These are phyloP conservation scores for Peronospora destructor DNA, from an alignment of 352 stramenopile species.

Conservation along the genomic window DNA sequence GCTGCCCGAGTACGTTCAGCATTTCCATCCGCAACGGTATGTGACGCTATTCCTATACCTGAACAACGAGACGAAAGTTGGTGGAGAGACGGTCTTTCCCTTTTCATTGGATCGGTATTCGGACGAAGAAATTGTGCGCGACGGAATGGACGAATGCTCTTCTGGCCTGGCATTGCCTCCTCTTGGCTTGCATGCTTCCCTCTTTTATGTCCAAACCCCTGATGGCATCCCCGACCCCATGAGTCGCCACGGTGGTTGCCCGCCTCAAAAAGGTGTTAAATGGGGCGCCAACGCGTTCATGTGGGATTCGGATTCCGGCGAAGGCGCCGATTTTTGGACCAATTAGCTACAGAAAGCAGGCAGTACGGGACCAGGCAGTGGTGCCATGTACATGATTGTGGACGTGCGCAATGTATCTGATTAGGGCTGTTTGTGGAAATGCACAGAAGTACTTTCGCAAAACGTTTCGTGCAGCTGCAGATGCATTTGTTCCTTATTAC, in stretches of 20 bases:
- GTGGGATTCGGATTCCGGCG: slow-evolving; percentile 79
- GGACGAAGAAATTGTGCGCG: slow-evolving; percentile 60
- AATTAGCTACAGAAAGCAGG: neutral
- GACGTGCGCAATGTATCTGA: too few species aligned
- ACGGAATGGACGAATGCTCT: slow-evolving; percentile 79
- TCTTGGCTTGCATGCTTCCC: slow-evolving; percentile 55
- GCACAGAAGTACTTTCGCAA: too few species aligned
- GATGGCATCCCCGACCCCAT: slow-evolving; percentile 69
- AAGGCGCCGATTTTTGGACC: slow-evolving; percentile 74
- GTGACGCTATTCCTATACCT: slow-evolving; percentile 97
- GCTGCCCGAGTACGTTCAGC: slow-evolving; percentile 54
- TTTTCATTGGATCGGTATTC: slow-evolving; percentile 70
- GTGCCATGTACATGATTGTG: too few species aligned
- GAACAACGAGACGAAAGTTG: slow-evolving; percentile 90
- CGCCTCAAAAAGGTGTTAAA: slow-evolving; percentile 79
- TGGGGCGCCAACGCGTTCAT: slow-evolving; percentile 85
- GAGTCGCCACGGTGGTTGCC: slow-evolving; percentile 76
- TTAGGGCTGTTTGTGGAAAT: too few species aligned
- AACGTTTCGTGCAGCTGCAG: too few species aligned
- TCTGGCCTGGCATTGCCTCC: slow-evolving; percentile 66
- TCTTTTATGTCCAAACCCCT: slow-evolving; percentile 83
- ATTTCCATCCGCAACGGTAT: slow-evolving; percentile 90
- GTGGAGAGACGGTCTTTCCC: slow-evolving; percentile 97
- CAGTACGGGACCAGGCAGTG: too few species aligned
- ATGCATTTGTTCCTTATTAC: too few species aligned